Percentiles rank a stretch among this genome's conserved stretches.
Evolutionary conservation across 2,329 filamentous ascomycete genomes (phyloP).

Genomic region (Colletotrichum brevisporum): DNA sequence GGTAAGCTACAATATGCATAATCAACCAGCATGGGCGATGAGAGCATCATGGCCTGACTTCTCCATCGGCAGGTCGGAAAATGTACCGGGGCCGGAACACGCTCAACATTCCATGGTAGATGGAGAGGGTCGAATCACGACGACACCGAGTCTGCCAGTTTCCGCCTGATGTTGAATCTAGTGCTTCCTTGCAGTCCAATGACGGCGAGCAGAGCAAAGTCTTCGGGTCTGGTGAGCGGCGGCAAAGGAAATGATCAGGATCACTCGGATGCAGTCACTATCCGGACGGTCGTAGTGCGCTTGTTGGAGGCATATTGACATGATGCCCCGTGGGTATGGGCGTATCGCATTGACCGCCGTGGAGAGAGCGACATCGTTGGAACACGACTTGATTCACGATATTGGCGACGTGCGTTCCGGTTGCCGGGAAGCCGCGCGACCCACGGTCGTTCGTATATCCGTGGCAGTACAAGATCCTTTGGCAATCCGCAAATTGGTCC

Average conservation of each 20-base stretch:
- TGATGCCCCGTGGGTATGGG: neutral
- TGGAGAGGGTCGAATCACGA: slow-evolving; percentile 10
- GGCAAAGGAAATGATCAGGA: slow-evolving; percentile 32
- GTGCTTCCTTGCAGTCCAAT: neutral
- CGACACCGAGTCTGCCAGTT: slow-evolving; percentile 11
- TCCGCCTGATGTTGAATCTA: neutral
- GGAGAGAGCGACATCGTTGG: neutral
- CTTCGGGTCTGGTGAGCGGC: neutral
- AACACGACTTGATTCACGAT: slow-evolving; percentile 23
- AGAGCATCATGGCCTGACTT: slow-evolving; percentile 13
- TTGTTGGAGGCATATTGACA: slow-evolving; percentile 1
- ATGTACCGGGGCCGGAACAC: slow-evolving; percentile 2
- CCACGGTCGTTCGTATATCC: slow-evolving; percentile 30
- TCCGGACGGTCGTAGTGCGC: slow-evolving; percentile 1
- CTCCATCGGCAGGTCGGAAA: neutral
- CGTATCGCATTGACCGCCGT: slow-evolving; percentile 25
- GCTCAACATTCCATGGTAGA: slow-evolving; percentile 1
- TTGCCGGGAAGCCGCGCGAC: slow-evolving; percentile 28
- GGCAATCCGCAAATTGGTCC: slow-evolving; percentile 28
- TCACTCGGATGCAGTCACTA: slow-evolving; percentile 10
- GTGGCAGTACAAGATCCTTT: slow-evolving; percentile 32
- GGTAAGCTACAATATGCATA: neutral
- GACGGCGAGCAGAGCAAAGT: neutral
- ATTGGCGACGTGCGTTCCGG: slow-evolving; percentile 20
- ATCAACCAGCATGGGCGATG: neutral